These are phyloP conservation scores for Cucurbita moschata DNA, from an alignment of 306 rosid species.

Conservation along the genomic window DNA sequence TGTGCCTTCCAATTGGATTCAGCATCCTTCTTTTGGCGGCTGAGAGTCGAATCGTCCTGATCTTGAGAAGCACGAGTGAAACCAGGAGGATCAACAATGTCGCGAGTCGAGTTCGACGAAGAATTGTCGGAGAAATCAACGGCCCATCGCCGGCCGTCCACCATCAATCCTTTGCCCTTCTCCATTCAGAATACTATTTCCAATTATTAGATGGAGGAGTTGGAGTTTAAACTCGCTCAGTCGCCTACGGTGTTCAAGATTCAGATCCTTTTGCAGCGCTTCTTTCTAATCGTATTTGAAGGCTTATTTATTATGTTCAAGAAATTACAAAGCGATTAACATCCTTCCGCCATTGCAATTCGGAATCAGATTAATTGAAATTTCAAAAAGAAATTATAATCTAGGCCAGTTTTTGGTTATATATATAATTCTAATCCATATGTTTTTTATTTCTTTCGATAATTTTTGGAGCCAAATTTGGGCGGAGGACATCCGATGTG, in stretches of 20 bases:
- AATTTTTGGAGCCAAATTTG: too few relatives aligned
- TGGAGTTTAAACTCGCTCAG: background rate
- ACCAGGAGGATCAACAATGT: constrained; percentile 79
- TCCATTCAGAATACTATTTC: constrained; percentile 27
- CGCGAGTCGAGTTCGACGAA: constrained; percentile 43
- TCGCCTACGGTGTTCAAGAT: background rate
- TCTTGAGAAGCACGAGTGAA: constrained; percentile 80
- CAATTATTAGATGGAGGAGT: background rate
- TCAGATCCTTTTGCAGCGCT: background rate
- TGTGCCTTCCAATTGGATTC: constrained; percentile 91
- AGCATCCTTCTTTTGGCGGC: constrained; percentile 90
- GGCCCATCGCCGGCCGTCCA: constrained; percentile 76
- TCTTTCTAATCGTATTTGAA: background rate
- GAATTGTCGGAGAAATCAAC: constrained; percentile 75
- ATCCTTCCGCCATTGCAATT: background rate
- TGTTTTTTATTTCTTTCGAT: too few relatives aligned
- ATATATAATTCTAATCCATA: too few relatives aligned
- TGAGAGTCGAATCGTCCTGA: constrained; percentile 89
- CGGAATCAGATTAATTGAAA: too few relatives aligned
- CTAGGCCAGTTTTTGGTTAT: too few relatives aligned
- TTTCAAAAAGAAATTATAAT: too few relatives aligned
- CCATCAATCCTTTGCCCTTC: constrained; percentile 73
- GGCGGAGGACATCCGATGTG: too few relatives aligned
- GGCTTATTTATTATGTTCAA: background rate
- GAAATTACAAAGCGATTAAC: background rate